phyloP scores from a whole-genome alignment of 805 yeast species.

The Tetrapisispora namnaoensis region DNA sequence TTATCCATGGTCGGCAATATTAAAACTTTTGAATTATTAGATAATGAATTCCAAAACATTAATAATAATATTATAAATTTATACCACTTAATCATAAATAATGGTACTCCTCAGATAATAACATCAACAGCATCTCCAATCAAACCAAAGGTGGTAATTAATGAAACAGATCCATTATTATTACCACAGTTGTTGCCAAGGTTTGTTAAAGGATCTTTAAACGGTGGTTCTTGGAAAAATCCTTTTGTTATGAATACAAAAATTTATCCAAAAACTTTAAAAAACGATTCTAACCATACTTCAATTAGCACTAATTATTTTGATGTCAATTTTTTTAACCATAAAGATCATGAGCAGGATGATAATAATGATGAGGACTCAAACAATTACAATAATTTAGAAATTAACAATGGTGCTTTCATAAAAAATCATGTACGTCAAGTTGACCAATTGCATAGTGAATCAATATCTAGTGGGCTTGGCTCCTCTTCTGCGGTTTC shows the following conservation, averaged over 20 bases:
- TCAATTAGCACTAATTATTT: neutral
- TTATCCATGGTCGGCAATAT: neutral
- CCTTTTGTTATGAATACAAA: conserved; percentile 34
- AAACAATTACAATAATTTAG: neutral
- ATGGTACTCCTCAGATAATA: neutral
- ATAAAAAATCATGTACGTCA: neutral
- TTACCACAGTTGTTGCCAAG: conserved; percentile 65
- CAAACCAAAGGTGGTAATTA: neutral
- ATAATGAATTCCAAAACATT: conserved; percentile 22
- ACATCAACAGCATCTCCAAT: neutral
- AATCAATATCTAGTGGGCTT: neutral
- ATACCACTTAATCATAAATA: conserved; percentile 15
- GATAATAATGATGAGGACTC: neutral
- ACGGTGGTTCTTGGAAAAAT: conserved; percentile 71
- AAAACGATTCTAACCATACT: neutral
- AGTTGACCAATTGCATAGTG: neutral
- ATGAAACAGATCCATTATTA: neutral
- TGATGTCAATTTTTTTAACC: neutral
- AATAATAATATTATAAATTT: conserved; percentile 22
- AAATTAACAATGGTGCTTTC: neutral
- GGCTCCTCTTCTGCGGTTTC: neutral
- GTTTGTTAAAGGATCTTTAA: conserved; percentile 52
- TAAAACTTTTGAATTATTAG: neutral
- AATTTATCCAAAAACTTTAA: neutral
- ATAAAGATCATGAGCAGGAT: neutral